These are phyloP conservation scores for Colletotrichum sansevieriae DNA, from an alignment of 2,329 filamentous ascomycete genomes.

Conservation along the genomic window DNA sequence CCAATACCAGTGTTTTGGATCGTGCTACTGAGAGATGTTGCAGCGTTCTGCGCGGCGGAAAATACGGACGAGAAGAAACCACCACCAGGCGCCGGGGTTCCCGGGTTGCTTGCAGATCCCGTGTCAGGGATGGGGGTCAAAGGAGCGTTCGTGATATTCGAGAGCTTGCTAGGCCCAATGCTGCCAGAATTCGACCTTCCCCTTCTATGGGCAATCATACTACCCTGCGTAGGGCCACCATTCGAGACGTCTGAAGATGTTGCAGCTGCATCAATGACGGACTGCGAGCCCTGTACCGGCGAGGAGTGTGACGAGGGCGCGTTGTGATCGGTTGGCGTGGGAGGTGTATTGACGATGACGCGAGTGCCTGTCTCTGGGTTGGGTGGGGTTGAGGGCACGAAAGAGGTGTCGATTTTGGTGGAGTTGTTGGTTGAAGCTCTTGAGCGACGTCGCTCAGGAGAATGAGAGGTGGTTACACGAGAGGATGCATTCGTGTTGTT, in stretches of 20 bases:
- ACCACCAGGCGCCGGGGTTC: slow-evolving; percentile 67
- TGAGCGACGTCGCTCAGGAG: slow-evolving; percentile 35
- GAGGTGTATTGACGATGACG: slow-evolving; percentile 74
- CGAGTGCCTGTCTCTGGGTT: slow-evolving; percentile 58
- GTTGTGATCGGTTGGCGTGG: slow-evolving; percentile 68
- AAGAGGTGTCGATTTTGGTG: slow-evolving; percentile 46
- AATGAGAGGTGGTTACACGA: slow-evolving; percentile 35
- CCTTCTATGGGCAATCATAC: slow-evolving; percentile 78
- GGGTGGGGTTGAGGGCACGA: slow-evolving; percentile 40
- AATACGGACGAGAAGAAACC: slow-evolving; percentile 96
- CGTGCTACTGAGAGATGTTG: slow-evolving; percentile 79
- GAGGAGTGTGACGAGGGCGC: slow-evolving; percentile 25
- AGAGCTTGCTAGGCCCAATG: slow-evolving; percentile 86
- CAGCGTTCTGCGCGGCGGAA: slow-evolving; percentile 92
- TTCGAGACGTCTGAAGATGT: slow-evolving; percentile 52
- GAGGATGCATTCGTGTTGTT: slow-evolving; percentile 30
- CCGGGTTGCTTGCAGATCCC: slow-evolving; percentile 59
- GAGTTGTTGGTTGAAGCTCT: slow-evolving; percentile 36
- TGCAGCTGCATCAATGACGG: slow-evolving; percentile 45
- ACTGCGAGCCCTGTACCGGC: slow-evolving; percentile 35
- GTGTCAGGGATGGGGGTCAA: slow-evolving; percentile 82
- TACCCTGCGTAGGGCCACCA: slow-evolving; percentile 74
- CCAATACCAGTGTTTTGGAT: slow-evolving; percentile 75
- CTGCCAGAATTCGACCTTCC: slow-evolving; percentile 66
- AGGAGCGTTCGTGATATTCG: slow-evolving; percentile 78